Percentiles rank a stretch among this genome's conserved stretches.
Evolutionary conservation across 441 rosid species (phyloP).

Genomic region (Manihot esculenta): DNA sequence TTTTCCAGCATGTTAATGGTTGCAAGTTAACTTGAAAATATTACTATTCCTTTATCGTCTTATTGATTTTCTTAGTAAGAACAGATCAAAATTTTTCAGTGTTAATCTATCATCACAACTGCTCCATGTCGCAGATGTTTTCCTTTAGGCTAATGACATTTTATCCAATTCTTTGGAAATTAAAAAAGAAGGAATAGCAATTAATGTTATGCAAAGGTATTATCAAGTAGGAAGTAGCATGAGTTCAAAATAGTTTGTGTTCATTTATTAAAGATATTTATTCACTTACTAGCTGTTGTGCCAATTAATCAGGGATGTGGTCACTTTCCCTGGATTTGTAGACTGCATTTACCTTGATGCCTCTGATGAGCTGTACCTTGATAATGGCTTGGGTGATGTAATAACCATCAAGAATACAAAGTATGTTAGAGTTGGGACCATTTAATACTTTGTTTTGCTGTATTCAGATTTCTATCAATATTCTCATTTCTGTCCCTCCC

Average conservation of each 20-base stretch:
- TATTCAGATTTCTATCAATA: neutral
- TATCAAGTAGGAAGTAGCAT: neutral
- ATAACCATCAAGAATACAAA: slow-evolving; percentile 65
- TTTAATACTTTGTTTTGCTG: slow-evolving; percentile 14
- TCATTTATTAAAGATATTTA: slow-evolving; percentile 15
- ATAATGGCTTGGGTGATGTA: slow-evolving; percentile 83
- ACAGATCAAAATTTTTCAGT: neutral
- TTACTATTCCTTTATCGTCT: neutral
- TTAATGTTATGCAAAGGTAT: neutral
- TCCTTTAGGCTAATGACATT: neutral
- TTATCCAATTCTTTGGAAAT: neutral
- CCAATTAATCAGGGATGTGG: slow-evolving; percentile 56
- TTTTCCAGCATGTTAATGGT: neutral
- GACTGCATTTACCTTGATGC: slow-evolving; percentile 86
- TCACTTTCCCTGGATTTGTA: slow-evolving; percentile 87
- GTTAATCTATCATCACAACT: neutral
- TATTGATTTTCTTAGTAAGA: neutral
- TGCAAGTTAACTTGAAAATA: neutral
- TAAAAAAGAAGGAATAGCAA: slow-evolving; percentile 54
- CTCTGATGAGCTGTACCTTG: slow-evolving; percentile 55
- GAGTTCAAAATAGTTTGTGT: neutral
- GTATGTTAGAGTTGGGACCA: slow-evolving; percentile 37
- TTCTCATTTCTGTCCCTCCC: slow-evolving; percentile 12
- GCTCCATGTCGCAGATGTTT: slow-evolving; percentile 24
- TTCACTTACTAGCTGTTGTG: slow-evolving; percentile 25